Base-by-base conservation (phyloP, 805 yeast genomes). In the Wickerhamomyces chaumierensis region DNA sequence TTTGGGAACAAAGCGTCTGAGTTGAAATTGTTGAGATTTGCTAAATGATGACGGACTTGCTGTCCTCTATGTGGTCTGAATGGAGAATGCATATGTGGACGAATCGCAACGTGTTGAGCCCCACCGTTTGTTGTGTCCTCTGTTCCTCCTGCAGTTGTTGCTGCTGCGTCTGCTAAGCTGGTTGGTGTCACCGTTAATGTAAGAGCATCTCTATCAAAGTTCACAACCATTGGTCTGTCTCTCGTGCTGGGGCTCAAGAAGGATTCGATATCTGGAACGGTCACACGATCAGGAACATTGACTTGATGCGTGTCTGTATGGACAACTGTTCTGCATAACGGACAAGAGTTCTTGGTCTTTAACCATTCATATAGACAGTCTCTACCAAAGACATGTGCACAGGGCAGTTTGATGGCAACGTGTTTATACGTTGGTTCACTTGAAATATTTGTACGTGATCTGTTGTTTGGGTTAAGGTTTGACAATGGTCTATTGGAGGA, bases 361-460 rank as follows among this genome's bases (percentile, higher is more conserved):
- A 90, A 71, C 98, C 98, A 90, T 48, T 81, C 84, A 41, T 67
- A 72, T 18, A 87, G 63, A 62, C 98, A 90, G n/a, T 74, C 71
- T 44, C 78, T 69, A 6, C 98, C 97, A 64, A 92, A 90, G 0
- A 77, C 54, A 53, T 90, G 98, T 8, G 76, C 76, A 57, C 98
- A 90, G 0, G 95, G 92, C 71, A 90, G 66, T 41, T 70, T 63
- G 1, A 82, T 66, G 0, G 96, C 81, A 4, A 68, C 57, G 55
- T 92, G 96, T 6, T 55, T 51, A 46, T 62, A 69, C n/a, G 44
- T 48, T 9, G 39, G 46, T 34, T 37, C 35, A n/a, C n/a, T n/a
- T n/a, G n/a, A n/a, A n/a, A n/a, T n/a, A n/a, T n/a, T n/a, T n/a
- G n/a, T n/a, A n/a, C n/a, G n/a, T n/a, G n/a, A n/a, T n/a, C n/a